Evolutionary conservation across 2,329 filamentous ascomycete species (phyloP).

Genomic region (Alternaria novae-zelandiae): DNA sequence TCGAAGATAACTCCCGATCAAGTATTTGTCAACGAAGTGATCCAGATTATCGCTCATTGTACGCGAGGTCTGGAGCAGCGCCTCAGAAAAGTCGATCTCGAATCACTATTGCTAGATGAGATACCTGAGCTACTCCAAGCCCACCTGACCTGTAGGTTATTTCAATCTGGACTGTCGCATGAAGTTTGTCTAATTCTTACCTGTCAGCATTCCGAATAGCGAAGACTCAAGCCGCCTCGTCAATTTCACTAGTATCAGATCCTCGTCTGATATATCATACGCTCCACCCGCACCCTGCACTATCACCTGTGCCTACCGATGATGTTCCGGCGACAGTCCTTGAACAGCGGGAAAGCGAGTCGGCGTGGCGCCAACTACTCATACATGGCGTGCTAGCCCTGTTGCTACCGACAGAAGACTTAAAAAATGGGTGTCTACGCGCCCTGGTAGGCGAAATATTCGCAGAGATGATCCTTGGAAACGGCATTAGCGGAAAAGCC

Average conservation of each 20-base stretch:
- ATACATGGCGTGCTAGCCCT: constrained; percentile 81
- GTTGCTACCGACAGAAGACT: constrained; percentile 88
- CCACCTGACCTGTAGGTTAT: constrained; percentile 75
- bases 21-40: constrained; percentile 82
- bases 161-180: constrained; percentile 26
- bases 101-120: constrained; percentile 84
- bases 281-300: constrained; percentile 77
- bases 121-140: constrained; percentile 79
- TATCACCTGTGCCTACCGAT: constrained; percentile 75
- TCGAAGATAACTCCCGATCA: constrained; percentile 89
- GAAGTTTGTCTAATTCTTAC: constrained; percentile 31
- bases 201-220: constrained; percentile 74
- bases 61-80: constrained; percentile 87
- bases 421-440: constrained; percentile 85
- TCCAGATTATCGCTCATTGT: constrained; percentile 91
- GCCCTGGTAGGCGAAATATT: constrained; percentile 86
- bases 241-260: constrained; percentile 66
- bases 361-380: constrained; percentile 84
- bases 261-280: constrained; percentile 80
- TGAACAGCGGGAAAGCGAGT: constrained; percentile 77
- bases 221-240: constrained; percentile 61
- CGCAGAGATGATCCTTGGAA: constrained; percentile 87
- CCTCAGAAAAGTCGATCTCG: constrained; percentile 80
- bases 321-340: constrained; percentile 58
- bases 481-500: constrained; percentile 77